Evolutionary conservation across 2,329 filamentous ascomycete species (phyloP).

Genomic region (Dothistroma septosporum): DNA sequence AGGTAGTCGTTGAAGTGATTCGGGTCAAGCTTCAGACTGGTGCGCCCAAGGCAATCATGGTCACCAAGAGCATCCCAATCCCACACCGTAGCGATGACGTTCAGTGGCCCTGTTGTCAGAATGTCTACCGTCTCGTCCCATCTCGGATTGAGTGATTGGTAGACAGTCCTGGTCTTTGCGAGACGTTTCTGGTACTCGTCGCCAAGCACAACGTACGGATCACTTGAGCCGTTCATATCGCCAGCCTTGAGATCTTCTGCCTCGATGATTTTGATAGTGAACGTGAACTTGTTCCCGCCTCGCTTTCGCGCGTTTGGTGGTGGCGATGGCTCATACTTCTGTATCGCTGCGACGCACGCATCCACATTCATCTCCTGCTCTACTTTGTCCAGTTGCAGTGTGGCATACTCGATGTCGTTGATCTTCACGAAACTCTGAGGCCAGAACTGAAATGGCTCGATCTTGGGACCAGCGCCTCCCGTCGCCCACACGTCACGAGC

Average conservation of each 20-base stretch:
- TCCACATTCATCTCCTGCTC: conserved; percentile 90
- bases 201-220: conserved; percentile 93
- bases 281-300: conserved; percentile 78
- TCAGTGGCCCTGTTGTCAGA: conserved; percentile 83
- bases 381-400: conserved; percentile 84
- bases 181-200: conserved; percentile 97
- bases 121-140: conserved; percentile 99
- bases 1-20: conserved; percentile 93
- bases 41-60: conserved; percentile 93
- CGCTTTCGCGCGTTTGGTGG: conserved; percentile 61
- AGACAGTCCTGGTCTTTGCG: conserved; percentile 88
- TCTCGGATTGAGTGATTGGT: conserved; percentile 82
- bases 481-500: conserved; percentile 85
- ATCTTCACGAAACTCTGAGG: conserved; percentile 94
- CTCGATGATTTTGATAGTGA: conserved; percentile 98
- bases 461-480: conserved; percentile 71
- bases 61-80: conserved; percentile 97
- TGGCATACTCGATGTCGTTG: conserved; percentile 95
- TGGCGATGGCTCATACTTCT: conserved; percentile 66
- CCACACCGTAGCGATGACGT: conserved; percentile 96
- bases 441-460: conserved; percentile 95
- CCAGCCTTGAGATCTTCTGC: conserved; percentile 98
- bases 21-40: conserved; percentile 98
- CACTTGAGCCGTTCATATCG: conserved; percentile 87
- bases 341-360: conserved; percentile 76